Base-by-base conservation (phyloP, 768 basidiomycete genomes). In the Punctularia strigosozonata region DNA sequence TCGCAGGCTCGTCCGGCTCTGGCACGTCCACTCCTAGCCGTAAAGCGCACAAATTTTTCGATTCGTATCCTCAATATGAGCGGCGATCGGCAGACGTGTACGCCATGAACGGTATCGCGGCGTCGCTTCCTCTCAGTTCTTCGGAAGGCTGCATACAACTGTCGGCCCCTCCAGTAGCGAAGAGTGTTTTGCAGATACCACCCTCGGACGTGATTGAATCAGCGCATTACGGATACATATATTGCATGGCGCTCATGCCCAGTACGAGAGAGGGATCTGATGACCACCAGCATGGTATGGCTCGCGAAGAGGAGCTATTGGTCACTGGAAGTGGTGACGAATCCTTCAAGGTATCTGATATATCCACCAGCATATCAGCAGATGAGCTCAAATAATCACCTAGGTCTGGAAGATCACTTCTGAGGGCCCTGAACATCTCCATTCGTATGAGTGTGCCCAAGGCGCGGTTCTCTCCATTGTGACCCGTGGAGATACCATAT, bases 221-320 rank as follows among this genome's bases (percentile, higher is more conserved):
- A 1, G 94, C 91, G 3, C 94, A 98, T 57, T 92, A 78, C 54
- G 94, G 94, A 6, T 98, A 98, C 52, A 71, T 97, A 10, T 92
- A 94, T 53, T 88, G 83, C 49, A 78, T 90, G 76, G 60, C 66
- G 12, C 56, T 75, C 13, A 48, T 69, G 8, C 62, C 64, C 17
- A 62, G 59, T 13, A 57, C 53, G n/a, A 53, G 56, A 33, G 60
- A 61, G 39, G 66, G 62, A 13, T 61, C 58, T 2, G 51, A 60
- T 33, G 58, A 62, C 19, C 39, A 49, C 5, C 44, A 45, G 34
- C 51, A 50, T 1, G 52, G 54, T 8, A 20, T 10, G 19, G 18
- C 19, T 8, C 18, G 7, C 12, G 50, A 43, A 13, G 48, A 43
- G n/a, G 51, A 57, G 24, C 70, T 75, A 39, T 68, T 95, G 12